phyloP scores from a whole-genome alignment of 2,329 filamentous ascomycete genomes.

The Mollisia scopiformis region DNA sequence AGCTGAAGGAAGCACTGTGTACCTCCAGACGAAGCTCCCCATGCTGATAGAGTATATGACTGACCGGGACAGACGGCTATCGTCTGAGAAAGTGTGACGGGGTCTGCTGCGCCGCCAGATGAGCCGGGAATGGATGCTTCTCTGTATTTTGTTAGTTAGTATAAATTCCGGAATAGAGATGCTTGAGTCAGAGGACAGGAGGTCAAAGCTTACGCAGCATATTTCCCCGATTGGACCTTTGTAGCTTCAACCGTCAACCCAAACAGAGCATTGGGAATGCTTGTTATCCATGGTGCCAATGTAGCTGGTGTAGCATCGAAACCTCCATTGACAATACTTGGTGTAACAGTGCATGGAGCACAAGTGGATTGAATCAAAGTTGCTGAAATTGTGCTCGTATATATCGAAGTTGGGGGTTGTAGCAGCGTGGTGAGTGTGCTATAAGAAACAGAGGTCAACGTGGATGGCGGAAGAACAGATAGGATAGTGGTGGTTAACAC shows the following conservation, averaged over 20 bases:
- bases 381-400: background rate
- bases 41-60: background rate
- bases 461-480: background rate
- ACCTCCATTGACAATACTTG: background rate
- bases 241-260: background rate
- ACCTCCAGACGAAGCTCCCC: background rate
- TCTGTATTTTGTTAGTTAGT: background rate
- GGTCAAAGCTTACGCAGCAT: background rate
- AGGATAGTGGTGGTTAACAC: background rate
- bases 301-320: background rate
- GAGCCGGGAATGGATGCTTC: background rate
- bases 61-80: background rate
- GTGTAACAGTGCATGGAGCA: background rate
- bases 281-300: background rate
- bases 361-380: background rate
- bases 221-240: background rate
- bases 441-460: background rate
- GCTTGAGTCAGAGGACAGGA: background rate
- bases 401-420: background rate
- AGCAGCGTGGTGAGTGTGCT: background rate
- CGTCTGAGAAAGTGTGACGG: background rate
- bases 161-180: no score
- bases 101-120: background rate
- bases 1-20: background rate
- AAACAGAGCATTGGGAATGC: background rate